These are phyloP conservation scores for Penicillium cinerascens DNA, from an alignment of 495 filamentous ascomycete species.

Conservation along the genomic window DNA sequence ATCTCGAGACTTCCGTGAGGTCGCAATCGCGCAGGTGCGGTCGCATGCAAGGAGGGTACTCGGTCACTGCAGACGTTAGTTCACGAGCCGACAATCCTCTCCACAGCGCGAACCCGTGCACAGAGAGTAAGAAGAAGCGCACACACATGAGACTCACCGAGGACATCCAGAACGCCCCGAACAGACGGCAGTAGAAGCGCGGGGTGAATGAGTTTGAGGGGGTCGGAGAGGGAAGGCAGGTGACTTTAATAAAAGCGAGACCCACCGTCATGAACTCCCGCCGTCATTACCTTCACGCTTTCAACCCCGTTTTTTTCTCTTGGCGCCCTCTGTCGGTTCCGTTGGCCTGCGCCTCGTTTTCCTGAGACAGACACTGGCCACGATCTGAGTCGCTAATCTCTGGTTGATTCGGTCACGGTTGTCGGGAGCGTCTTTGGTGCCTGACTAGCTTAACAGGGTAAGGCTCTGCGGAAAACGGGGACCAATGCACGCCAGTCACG, in stretches of 20 bases:
- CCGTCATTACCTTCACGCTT: constrained; percentile 8
- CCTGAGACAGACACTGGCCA: neutral
- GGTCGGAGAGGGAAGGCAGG: constrained; percentile 7
- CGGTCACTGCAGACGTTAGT: constrained; percentile 7
- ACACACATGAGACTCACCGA: neutral
- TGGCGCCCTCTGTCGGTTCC: neutral
- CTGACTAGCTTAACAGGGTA: neutral
- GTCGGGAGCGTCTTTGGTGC: neutral
- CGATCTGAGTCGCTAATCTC: neutral
- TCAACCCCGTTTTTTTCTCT: neutral
- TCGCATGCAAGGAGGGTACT: constrained; percentile 24
- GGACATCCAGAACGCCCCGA: neutral
- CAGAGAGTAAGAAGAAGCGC: neutral
- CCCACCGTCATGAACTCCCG: constrained; percentile 9
- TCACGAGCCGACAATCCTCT: constrained; percentile 1
- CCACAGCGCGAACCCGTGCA: constrained; percentile 12
- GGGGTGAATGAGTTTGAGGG: constrained; percentile 6
- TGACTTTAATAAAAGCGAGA: constrained; percentile 19
- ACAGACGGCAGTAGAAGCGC: neutral
- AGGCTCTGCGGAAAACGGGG: neutral
- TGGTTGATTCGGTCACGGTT: neutral
- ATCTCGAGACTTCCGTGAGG: neutral
- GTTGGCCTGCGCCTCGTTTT: neutral
- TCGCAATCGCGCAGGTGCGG: constrained; percentile 3
- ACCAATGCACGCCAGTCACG: constrained; percentile 6